phyloP scores from a whole-genome alignment of 139 green algal genomes.

The Tetraselmis chui region DNA sequence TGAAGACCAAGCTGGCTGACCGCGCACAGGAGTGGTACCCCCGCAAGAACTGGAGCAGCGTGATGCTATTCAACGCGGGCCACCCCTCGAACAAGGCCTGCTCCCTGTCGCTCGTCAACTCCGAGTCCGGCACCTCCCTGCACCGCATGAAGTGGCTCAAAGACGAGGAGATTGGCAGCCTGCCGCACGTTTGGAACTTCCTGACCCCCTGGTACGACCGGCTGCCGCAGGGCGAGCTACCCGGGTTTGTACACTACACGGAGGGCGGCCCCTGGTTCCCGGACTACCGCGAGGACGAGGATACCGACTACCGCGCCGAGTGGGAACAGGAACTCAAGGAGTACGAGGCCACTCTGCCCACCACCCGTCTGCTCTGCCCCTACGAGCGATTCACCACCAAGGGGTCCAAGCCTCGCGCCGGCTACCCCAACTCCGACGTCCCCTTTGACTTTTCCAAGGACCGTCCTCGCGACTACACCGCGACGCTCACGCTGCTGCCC shows the following conservation, averaged over 20 bases:
- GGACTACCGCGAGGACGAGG: slow-evolving; percentile 19
- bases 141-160: slow-evolving; percentile 26
- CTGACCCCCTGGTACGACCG: slow-evolving; percentile 26
- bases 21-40: slow-evolving; percentile 19
- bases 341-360: slow-evolving; percentile 20
- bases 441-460: background rate
- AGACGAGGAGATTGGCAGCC: slow-evolving; percentile 17
- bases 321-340: slow-evolving; percentile 32
- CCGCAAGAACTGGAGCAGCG: slow-evolving; percentile 35
- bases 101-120: slow-evolving; percentile 19
- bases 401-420: slow-evolving; percentile 7
- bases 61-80: slow-evolving; percentile 34
- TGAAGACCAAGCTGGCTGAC: slow-evolving; percentile 5
- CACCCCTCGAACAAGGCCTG: slow-evolving; percentile 26
- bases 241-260: slow-evolving; percentile 30
- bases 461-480: too few species aligned
- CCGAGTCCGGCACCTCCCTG: slow-evolving; percentile 22
- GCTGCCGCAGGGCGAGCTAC: slow-evolving; percentile 10
- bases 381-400: slow-evolving; percentile 17
- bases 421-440: slow-evolving; percentile 15
- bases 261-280: slow-evolving; percentile 28
- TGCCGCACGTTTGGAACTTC: slow-evolving; percentile 31
- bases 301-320: slow-evolving; percentile 20
- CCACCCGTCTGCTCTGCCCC: slow-evolving; percentile 18
- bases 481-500: background rate